Evolutionary conservation across 495 filamentous ascomycete genomes (phyloP).

Genomic region (Penicillium nucicola): DNA sequence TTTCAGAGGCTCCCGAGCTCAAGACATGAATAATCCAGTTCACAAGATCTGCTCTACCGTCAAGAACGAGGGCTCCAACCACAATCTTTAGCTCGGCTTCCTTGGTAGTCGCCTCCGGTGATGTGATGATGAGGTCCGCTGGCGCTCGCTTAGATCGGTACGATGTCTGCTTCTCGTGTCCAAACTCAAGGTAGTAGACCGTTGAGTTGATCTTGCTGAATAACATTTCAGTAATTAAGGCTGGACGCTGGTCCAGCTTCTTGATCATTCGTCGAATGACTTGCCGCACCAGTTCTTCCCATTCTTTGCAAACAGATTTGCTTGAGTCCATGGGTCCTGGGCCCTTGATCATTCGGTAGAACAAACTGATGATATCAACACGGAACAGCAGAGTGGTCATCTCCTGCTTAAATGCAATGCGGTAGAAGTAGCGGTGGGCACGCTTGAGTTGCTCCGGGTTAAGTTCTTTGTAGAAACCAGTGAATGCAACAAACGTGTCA

Average conservation of each 20-base stretch:
- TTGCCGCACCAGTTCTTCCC: conserved; percentile 86
- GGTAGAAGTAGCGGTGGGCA: conserved; percentile 91
- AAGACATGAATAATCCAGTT: conserved; percentile 78
- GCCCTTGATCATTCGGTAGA: conserved; percentile 91
- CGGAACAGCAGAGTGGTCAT: conserved; percentile 85
- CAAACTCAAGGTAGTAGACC: conserved; percentile 82
- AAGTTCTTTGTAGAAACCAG: conserved; percentile 79
- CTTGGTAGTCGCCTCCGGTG: conserved; percentile 52
- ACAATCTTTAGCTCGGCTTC: conserved; percentile 74
- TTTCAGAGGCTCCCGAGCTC: conserved; percentile 63
- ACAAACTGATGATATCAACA: conserved; percentile 82
- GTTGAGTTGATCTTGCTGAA: conserved; percentile 91
- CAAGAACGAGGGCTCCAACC: conserved; percentile 72
- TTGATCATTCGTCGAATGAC: conserved; percentile 70
- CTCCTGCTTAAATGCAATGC: conserved; percentile 91
- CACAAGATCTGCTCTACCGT: conserved; percentile 68
- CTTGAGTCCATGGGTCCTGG: conserved; percentile 69
- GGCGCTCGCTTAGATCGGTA: conserved; percentile 55
- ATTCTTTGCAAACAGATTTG: conserved; percentile 70
- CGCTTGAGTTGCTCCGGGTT: conserved; percentile 80
- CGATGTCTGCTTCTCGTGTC: conserved; percentile 76
- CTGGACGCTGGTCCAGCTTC: conserved; percentile 80
- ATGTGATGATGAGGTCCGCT: conserved; percentile 76
- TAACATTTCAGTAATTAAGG: conserved; percentile 80
- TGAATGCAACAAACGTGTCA: conserved; percentile 82